Conservation (phyloP, 345 rosid genomes). For the Lumnitzera racemosa region DNA sequence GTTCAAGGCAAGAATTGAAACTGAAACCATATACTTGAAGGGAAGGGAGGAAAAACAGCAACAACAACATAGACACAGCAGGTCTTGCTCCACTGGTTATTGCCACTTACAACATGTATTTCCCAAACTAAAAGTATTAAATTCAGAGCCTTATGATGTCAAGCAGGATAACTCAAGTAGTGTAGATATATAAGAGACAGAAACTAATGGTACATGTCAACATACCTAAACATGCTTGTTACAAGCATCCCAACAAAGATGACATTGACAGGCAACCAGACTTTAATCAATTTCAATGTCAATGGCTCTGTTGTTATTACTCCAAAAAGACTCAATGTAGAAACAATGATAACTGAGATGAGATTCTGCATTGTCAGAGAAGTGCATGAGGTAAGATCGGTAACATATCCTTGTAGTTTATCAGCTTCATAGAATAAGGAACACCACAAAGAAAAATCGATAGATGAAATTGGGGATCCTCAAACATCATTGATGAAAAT, state of each 20-base stretch:
- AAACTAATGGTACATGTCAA: too few species aligned
- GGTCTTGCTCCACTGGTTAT: too few species aligned
- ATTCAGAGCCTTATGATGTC: too few species aligned
- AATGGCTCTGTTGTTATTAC: conserved; percentile 80
- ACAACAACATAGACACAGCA: too few species aligned
- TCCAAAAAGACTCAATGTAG: conserved; percentile 56
- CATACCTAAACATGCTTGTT: conserved; percentile 98
- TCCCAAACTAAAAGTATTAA: too few species aligned
- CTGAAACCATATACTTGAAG: too few species aligned
- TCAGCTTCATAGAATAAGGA: not conserved
- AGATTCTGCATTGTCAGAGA: conserved; percentile 63
- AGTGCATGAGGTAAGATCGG: conserved; percentile 5
- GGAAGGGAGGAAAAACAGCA: too few species aligned
- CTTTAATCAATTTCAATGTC: conserved; percentile 73
- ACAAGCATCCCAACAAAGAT: conserved; percentile 97
- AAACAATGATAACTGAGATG: conserved; percentile 78
- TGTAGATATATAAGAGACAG: too few species aligned
- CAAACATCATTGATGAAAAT: conserved; percentile 4
- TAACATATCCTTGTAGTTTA: not conserved
- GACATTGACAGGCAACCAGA: conserved; percentile 93
- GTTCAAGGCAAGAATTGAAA: too few species aligned
- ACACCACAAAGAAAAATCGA: too few species aligned
- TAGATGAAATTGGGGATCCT: not conserved
- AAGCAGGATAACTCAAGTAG: too few species aligned
- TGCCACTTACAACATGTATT: too few species aligned